Conservation (phyloP, 371 early-diverging fungal species). For the Umbelopsis sp. region DNA sequence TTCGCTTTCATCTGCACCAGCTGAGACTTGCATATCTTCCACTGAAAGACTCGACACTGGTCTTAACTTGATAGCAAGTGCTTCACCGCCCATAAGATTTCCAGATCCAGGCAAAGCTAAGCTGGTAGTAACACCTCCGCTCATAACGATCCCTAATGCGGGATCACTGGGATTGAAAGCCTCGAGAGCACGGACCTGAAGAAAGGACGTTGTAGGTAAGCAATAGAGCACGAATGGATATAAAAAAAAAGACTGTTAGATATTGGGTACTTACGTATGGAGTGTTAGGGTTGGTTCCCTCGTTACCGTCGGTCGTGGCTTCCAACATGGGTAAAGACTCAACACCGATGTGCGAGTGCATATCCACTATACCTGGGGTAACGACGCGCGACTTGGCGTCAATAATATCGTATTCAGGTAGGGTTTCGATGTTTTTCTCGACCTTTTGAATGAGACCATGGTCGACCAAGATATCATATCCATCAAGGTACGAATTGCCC, state of each 20-base stretch:
- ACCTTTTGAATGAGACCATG: constrained; percentile 62
- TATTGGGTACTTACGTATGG: constrained; percentile 51
- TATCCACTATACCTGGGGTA: constrained; percentile 84
- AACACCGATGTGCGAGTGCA: constrained; percentile 77
- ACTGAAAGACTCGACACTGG: constrained; percentile 58
- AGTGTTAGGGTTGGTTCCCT: constrained; percentile 66
- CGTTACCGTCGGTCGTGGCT: constrained; percentile 69
- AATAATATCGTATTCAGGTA: constrained; percentile 45
- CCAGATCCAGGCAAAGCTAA: constrained; percentile 80
- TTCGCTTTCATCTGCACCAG: constrained; percentile 51
- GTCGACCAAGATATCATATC: constrained; percentile 59
- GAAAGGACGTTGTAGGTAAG: neutral
- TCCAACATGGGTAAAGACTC: constrained; percentile 61
- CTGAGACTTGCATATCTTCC: constrained; percentile 70
- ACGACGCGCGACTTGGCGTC: constrained; percentile 72
- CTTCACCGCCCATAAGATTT: constrained; percentile 85
- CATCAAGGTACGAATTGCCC: constrained; percentile 52
- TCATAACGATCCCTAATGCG: constrained; percentile 68
- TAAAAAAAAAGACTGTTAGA: neutral
- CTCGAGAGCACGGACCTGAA: constrained; percentile 60
- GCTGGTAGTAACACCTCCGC: constrained; percentile 82
- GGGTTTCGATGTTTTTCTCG: constrained; percentile 38
- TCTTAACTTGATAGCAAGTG: constrained; percentile 69
- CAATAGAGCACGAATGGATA: neutral
- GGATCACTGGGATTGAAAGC: constrained; percentile 69